Base-by-base conservation (phyloP, 257 asterid species). In the Nicotiana attenuata region DNA sequence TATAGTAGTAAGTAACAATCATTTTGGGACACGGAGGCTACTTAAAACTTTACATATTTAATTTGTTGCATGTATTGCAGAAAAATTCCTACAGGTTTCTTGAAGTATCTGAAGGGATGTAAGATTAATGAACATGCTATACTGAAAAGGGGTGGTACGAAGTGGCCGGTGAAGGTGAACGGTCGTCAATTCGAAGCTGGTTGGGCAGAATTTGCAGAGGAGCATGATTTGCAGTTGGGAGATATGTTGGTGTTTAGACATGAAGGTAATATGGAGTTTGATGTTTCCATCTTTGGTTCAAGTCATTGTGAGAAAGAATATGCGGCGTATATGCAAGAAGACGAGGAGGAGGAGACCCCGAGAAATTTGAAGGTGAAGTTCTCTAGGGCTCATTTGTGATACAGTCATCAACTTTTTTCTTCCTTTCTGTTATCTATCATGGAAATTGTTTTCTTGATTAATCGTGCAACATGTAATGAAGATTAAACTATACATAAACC, bases 241-340 rank as follows among this genome's bases (percentile, higher is more conserved):
- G 66, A 83, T 61, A 11, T 83, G 47, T 67, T 71, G 50, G 80
- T 79, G 10, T 83, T 83, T 22, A 68, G 67, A 31, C 83, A 83
- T 67, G 81, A 83, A 83, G 83, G 86, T 55, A 17, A 83, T 14
- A 83, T 45, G 83, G 67, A 78, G 17, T 83, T 83, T 60, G 73
- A 79, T 10, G 83, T 80, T 0, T 2, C 33, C 67, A 10, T 83
- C 2, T 83, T 80, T 63, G 81, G 71, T 20, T 63, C 66, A 16
- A 80, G 76, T 53, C 5, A 9, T 0, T 82, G 82, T 73, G 82
- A 50, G 45, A 73, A 20, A 71, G 53, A 75, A 73, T 38, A 64
- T 28, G 16, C n/a, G 33, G 53, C 10, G 67, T 31, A 29, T 13
- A 73, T 29, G 68, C 5, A 59, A 22, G 20, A 59, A 41, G 50